phyloP scores from a whole-genome alignment of 2,329 filamentous ascomycete species.

The Phialocephala sp. region DNA sequence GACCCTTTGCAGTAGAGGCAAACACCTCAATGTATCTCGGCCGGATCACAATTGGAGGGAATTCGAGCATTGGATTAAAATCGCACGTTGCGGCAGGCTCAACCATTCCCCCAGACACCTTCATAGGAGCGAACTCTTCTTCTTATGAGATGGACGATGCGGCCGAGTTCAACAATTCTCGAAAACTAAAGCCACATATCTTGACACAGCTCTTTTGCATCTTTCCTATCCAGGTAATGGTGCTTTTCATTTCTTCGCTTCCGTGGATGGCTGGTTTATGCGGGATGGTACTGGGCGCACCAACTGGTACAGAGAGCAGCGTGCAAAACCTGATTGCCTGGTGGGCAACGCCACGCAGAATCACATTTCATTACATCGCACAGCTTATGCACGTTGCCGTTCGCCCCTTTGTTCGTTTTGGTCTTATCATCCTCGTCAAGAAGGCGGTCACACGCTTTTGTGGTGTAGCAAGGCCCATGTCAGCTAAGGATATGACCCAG shows the following conservation, averaged over 20 bases:
- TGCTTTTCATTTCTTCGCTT: constrained; percentile 50
- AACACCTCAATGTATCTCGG: constrained; percentile 64
- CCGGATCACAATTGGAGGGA: constrained; percentile 54
- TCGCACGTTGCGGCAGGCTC: constrained; percentile 59
- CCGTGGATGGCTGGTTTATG: constrained; percentile 53
- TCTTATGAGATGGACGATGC: constrained; percentile 59
- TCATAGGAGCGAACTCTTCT: constrained; percentile 61
- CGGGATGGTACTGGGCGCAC: constrained; percentile 50
- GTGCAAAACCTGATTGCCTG: constrained; percentile 53
- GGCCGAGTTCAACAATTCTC: constrained; percentile 45
- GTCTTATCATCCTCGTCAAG: constrained; percentile 47
- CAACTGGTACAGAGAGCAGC: constrained; percentile 43
- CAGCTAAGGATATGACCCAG: background rate
- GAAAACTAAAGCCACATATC: constrained; percentile 51
- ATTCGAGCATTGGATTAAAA: constrained; percentile 53
- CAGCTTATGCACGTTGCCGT: constrained; percentile 45
- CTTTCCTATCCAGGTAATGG: constrained; percentile 48
- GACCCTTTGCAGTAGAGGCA: constrained; percentile 60
- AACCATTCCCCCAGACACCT: constrained; percentile 53
- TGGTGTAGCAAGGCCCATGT: background rate
- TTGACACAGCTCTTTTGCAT: constrained; percentile 50
- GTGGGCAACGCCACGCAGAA: constrained; percentile 53
- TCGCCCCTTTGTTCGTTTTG: constrained; percentile 28
- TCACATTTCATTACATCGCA: constrained; percentile 57
- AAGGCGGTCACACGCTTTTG: constrained; percentile 38